These are phyloP conservation scores for Trichoderma asperelloides DNA, from an alignment of 495 filamentous ascomycete species.

Conservation along the genomic window DNA sequence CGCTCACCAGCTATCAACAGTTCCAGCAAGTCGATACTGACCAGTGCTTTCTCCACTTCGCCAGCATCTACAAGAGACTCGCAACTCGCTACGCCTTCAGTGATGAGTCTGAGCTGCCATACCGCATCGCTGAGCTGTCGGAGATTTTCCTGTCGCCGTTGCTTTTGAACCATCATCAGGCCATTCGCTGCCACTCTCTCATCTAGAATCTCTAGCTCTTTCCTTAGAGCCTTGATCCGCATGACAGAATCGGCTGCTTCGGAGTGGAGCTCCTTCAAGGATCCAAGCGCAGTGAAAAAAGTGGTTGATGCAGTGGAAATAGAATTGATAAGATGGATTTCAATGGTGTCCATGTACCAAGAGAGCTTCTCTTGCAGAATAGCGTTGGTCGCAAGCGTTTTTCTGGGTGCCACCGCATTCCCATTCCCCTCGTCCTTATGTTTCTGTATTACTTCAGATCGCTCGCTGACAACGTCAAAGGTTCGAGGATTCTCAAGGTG, in stretches of 20 bases:
- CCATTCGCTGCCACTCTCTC: slow-evolving; percentile 80
- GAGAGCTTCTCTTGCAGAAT: slow-evolving; percentile 98
- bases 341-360: slow-evolving; percentile 99
- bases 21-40: slow-evolving; percentile 67
- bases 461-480: slow-evolving; percentile 94
- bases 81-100: slow-evolving; percentile 65
- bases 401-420: slow-evolving; percentile 55
- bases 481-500: slow-evolving; percentile 92
- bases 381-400: slow-evolving; percentile 89
- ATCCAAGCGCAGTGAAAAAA: slow-evolving; percentile 93
- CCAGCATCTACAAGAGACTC: slow-evolving; percentile 75
- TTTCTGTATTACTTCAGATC: slow-evolving; percentile 76
- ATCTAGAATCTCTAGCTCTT: slow-evolving; percentile 72
- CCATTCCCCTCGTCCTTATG: slow-evolving; percentile 53
- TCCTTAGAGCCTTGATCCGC: slow-evolving; percentile 71
- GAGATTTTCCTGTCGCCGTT: slow-evolving; percentile 75
- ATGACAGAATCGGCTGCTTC: slow-evolving; percentile 89
- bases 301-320: slow-evolving; percentile 92
- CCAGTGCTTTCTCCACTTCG: slow-evolving; percentile 68
- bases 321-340: slow-evolving; percentile 92
- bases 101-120: slow-evolving; percentile 68
- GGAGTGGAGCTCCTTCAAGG: slow-evolving; percentile 77
- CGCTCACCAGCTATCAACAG: slow-evolving; percentile 64
- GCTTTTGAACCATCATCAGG: slow-evolving; percentile 74
- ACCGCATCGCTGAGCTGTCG: slow-evolving; percentile 73